Base-by-base conservation (phyloP, 345 rosid genomes). In the Pistacia vera region DNA sequence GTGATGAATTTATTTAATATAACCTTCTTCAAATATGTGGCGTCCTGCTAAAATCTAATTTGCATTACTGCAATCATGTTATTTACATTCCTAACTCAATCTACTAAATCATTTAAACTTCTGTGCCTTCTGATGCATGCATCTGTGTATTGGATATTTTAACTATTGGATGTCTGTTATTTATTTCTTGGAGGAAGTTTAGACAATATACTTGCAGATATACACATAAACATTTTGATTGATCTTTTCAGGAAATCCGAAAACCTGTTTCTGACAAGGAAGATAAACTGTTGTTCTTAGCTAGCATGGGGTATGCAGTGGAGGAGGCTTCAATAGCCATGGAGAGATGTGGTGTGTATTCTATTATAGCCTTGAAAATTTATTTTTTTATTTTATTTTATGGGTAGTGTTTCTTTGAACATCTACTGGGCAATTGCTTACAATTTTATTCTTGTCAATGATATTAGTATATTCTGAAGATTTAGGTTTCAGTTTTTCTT, bases 301-400 rank as follows among this genome's bases (percentile, higher is more conserved):
- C 68, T 18, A 84, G 70, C 63, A 92, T 95, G 99, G 99, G 97
- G 17, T 95, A 89, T 82, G 60, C 88, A 3, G 68, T 52, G 69
- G 81, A 79, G 7, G 98, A 93, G 77, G 98, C 88, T 69, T 77
- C 89, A 77, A 73, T 86, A 75, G 98, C 98, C 74, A 55, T 92
- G 79, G 88, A 91, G 85, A 92, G 97, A 93, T 93, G 99, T 57
- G 99, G 99, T 95, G 57, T 7, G 84, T 76, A 54, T 73, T 75
- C 25, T 68, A 54, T 73, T 75, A 20, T 68, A 68, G 60, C 52
- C 36, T 49, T 68, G 44, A 8, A 16, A 48, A 68, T 68, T 44
- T 56, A 33, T 61, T 67, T 72, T 64, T 68, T 44, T 56, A 33
- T 61, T 67, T 72, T 68, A 22, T 38, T 78, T 55, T 66, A 54